Evolutionary conservation across 2,329 filamentous ascomycete genomes (phyloP), one percentile per base, ranked within the genome.

Genomic region (Alternaria longipes): DNA sequence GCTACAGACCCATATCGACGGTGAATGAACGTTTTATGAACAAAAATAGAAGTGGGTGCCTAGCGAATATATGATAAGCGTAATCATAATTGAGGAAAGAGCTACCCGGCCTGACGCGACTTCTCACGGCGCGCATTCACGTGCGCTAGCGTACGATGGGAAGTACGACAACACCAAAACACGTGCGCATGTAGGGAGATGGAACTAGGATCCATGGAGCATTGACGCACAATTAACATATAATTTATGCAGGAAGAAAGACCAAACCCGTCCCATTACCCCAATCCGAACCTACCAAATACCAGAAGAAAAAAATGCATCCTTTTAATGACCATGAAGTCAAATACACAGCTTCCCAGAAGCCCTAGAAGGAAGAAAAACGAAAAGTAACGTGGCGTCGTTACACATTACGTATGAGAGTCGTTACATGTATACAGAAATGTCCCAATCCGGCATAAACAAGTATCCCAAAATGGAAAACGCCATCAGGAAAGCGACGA

Each of bases 361-460:
- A 52, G 18, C 12, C 20, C 30, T 14, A 36, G 18, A 34, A 41
- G 45, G n/a, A 28, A 51, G 32, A 57, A 20, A 52, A 42, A 57
- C 2, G 36, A 46, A 42, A 45, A 36, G 34, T 34, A 47, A 28
- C 41, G 47, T 50, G 42, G 14, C 22, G 18, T 64, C 63, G 41
- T 64, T 41, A 54, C 59, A 58, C 64, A 64, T 68, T 63, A 68
- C 56, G 65, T 66, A 62, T 70, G 60, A 63, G 52, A 52, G 40
- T 68, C 60, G 56, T 61, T 62, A 36, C 24, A 52, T 38, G 44
- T 50, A 54, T 47, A 59, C 24, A 42, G 3, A 53, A 3, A 53
- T 40, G 22, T 9, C 49, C 34, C 38, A 32, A 16, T 28, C 2
- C 12, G 14, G 50, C 53, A 14, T 34, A 8, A 24, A 32, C 12